Conservation (phyloP, 148 eudicot genomes). For the Nepenthes mirabilis region DNA sequence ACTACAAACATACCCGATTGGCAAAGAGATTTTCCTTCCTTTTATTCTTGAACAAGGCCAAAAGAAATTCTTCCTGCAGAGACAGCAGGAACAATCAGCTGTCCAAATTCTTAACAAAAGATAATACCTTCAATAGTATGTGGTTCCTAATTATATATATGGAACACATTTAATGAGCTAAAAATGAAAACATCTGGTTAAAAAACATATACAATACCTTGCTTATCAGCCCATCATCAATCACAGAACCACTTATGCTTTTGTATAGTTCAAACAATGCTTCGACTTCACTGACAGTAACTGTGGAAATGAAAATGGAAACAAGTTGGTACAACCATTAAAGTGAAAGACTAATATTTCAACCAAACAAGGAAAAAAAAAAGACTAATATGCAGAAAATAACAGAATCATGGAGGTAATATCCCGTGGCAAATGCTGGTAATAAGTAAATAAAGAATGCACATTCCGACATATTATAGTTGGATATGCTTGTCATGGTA, state of each 20-base stretch:
- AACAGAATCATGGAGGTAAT: too few relatives aligned
- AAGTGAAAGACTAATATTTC: background rate
- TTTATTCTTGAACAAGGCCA: slow-evolving; percentile 83
- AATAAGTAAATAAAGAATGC: too few relatives aligned
- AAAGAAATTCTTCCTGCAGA: slow-evolving; percentile 83
- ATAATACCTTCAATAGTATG: too few relatives aligned
- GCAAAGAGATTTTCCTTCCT: slow-evolving; percentile 95
- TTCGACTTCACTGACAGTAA: slow-evolving; percentile 98
- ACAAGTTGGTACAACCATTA: background rate
- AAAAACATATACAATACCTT: slow-evolving; percentile 35
- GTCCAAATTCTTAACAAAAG: too few relatives aligned
- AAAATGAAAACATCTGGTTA: background rate
- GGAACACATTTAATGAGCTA: background rate
- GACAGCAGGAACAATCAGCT: background rate
- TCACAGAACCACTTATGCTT: slow-evolving; percentile 82
- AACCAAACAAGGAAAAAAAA: background rate
- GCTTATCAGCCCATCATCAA: slow-evolving; percentile 91
- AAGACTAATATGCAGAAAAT: background rate
- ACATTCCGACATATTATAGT: too few relatives aligned
- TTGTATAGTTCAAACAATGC: slow-evolving; percentile 86
- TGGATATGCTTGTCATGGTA: too few relatives aligned
- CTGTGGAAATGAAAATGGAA: slow-evolving; percentile 24
- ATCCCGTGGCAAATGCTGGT: too few relatives aligned
- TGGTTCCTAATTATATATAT: too few relatives aligned
- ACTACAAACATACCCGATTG: slow-evolving; percentile 51